Conservation (phyloP, 2,329 filamentous ascomycete species). For the Colletotrichum viniferum region DNA sequence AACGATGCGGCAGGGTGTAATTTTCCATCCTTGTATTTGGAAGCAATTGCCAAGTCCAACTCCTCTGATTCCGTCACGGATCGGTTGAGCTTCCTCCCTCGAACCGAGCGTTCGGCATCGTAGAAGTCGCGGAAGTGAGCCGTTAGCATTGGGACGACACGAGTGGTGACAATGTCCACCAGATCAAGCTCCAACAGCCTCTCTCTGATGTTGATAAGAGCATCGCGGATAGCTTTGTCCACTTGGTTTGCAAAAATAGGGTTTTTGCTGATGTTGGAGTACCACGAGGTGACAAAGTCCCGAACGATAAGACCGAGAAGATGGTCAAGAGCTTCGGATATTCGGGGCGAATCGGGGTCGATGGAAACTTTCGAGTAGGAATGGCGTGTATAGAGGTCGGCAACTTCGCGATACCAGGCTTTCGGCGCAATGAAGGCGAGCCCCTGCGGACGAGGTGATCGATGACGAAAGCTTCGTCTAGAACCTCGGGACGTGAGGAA, state of each 20-base stretch:
- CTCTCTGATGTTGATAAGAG: slow-evolving; percentile 73
- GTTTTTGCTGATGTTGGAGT: slow-evolving; percentile 81
- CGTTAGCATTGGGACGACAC: slow-evolving; percentile 86
- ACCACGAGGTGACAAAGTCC: slow-evolving; percentile 91
- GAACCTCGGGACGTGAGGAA: slow-evolving; percentile 64
- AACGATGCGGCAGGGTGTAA: slow-evolving; percentile 86
- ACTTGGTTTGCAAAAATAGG: slow-evolving; percentile 85
- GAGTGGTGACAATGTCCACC: slow-evolving; percentile 80
- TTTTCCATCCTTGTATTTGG: slow-evolving; percentile 87
- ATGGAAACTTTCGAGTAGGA: slow-evolving; percentile 72
- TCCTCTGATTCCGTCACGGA: slow-evolving; percentile 96
- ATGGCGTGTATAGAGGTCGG: slow-evolving; percentile 67
- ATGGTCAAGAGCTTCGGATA: slow-evolving; percentile 81
- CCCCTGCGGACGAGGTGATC: slow-evolving; percentile 45
- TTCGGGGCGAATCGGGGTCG: slow-evolving; percentile 74
- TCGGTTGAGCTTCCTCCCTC: slow-evolving; percentile 85
- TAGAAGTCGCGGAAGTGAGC: slow-evolving; percentile 89
- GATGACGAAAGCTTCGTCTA: slow-evolving; percentile 42
- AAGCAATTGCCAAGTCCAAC: slow-evolving; percentile 93
- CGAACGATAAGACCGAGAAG: slow-evolving; percentile 77
- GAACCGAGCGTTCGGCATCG: slow-evolving; percentile 84
- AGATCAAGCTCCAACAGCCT: slow-evolving; percentile 78
- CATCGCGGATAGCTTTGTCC: slow-evolving; percentile 77
- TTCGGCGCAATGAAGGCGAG: slow-evolving; percentile 65
- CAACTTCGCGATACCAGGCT: slow-evolving; percentile 74